phyloP scores from a whole-genome alignment of 2,329 filamentous ascomycete genomes.

The Exophiala sp. region DNA sequence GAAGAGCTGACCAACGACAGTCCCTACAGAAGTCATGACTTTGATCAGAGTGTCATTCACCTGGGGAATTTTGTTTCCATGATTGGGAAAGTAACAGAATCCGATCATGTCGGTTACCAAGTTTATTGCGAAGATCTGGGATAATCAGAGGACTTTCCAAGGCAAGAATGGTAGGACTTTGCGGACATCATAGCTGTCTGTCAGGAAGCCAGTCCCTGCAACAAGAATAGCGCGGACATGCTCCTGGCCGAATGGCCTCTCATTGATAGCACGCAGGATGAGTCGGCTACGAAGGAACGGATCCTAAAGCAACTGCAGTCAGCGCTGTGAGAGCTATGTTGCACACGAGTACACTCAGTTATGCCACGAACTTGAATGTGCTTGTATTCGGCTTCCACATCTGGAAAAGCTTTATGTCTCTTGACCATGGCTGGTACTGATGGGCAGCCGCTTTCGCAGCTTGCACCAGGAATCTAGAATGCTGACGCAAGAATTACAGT shows the following conservation, averaged over 20 bases:
- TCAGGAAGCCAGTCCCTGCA: constrained; percentile 83
- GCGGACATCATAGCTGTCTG: constrained; percentile 65
- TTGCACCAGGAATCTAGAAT: no score
- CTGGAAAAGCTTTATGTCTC: not conserved
- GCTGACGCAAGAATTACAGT: no score
- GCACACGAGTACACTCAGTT: no score
- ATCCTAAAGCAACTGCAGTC: not conserved
- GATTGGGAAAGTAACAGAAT: constrained; percentile 68
- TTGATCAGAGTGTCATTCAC: constrained; percentile 77
- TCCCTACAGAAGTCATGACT: constrained; percentile 76
- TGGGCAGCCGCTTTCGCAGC: no score
- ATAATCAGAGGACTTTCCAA: no score
- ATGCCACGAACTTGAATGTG: not conserved
- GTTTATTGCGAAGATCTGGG: constrained; percentile 6
- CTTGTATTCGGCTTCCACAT: constrained; percentile 9
- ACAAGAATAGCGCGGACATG: constrained; percentile 73
- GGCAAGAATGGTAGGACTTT: no score
- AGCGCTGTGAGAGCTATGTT: no score
- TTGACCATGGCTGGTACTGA: not conserved
- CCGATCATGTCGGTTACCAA: constrained; percentile 39
- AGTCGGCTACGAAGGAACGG: constrained; percentile 9
- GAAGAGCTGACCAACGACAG: constrained; percentile 74
- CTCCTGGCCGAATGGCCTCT: constrained; percentile 54
- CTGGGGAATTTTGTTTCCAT: constrained; percentile 54
- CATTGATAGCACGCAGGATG: constrained; percentile 11